Evolutionary conservation across 768 basidiomycete species (phyloP).

Genomic region (Xerocomellus amylosporus): DNA sequence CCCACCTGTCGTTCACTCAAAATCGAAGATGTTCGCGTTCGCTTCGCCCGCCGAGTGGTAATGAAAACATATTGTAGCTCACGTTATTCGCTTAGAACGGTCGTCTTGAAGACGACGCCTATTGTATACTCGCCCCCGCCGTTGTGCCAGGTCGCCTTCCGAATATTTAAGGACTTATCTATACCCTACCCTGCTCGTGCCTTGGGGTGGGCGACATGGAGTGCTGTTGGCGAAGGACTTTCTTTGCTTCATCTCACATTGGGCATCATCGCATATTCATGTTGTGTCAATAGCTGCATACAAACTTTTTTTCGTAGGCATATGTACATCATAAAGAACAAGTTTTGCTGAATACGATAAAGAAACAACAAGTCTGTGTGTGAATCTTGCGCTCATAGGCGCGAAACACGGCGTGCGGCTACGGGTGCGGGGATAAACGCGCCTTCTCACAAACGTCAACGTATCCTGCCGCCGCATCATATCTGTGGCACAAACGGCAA

Average conservation of each 20-base stretch:
- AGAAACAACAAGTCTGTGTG: neutral
- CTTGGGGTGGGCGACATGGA: constrained; percentile 28
- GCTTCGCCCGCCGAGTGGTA: constrained; percentile 64
- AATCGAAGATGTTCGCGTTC: constrained; percentile 62
- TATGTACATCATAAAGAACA: constrained; percentile 35
- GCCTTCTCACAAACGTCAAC: constrained; percentile 10
- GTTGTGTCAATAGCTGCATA: constrained; percentile 40
- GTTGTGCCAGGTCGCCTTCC: constrained; percentile 10
- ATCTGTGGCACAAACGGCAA: neutral
- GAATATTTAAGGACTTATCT: constrained; percentile 34
- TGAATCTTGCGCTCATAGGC: no score
- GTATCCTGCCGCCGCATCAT: neutral
- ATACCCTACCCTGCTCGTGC: constrained; percentile 25
- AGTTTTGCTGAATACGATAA: constrained; percentile 29
- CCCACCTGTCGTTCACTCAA: constrained; percentile 35
- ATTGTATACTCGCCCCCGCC: constrained; percentile 24
- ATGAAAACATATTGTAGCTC: constrained; percentile 23
- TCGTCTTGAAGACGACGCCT: constrained; percentile 31
- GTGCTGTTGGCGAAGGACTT: constrained; percentile 17
- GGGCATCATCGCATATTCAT: constrained; percentile 31
- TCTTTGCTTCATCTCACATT: constrained; percentile 31
- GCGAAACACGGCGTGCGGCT: constrained; percentile 1
- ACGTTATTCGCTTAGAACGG: constrained; percentile 22
- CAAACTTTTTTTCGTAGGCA: constrained; percentile 29
- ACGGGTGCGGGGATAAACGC: neutral